Base-by-base conservation (phyloP, 2,329 filamentous ascomycete genomes). In the Aspergillus sp. region DNA sequence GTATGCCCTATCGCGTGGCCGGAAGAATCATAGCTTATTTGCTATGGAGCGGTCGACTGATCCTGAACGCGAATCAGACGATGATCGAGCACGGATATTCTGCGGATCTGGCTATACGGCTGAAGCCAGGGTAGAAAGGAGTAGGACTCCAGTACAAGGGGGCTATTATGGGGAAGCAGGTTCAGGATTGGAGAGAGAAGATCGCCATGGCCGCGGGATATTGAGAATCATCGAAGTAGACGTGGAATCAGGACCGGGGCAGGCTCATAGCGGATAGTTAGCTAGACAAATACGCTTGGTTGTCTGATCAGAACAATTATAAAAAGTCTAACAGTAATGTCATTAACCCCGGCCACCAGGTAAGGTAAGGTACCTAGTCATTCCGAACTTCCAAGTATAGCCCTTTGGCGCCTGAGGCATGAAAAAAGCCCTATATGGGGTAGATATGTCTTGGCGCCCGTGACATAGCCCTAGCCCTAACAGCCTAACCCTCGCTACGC, bases 401-500 rank as follows among this genome's bases (percentile, higher is more conserved):
- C 34, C 34, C 13, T 7, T 48, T 38, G 32, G 36, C 48, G 30
- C 59, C 58, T 61, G 5, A 61, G 60, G 57, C 54, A 48, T 0
- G 6, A 42, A 26, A 6, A 6, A 30, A 20, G 5, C n/a, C 9
- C 5, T 15, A n/a, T n/a, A n/a, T n/a, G n/a, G n/a, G n/a, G 9
- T 30, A 30, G 26, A 30, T 15, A 39, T 18, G 8, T 18, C 22
- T 32, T 30, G 43, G 22, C 22, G 5, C 13, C 45, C 30, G 26
- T 36, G 3, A 20, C 48, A 51, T 13, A 63, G 66, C 74, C 74
- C 75, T 77, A 75, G 72, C 66, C 71, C 71, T 74, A 22, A 26
- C 15, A 73, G 65, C 69, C 70, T 72, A 75, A 69, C 48, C 50
- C 67, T 74, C 73, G 72, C 69, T 74, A 74, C 67, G 68, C 66